Conservation (phyloP, 2,329 filamentous ascomycete species). For the Elsinoe batatas region DNA sequence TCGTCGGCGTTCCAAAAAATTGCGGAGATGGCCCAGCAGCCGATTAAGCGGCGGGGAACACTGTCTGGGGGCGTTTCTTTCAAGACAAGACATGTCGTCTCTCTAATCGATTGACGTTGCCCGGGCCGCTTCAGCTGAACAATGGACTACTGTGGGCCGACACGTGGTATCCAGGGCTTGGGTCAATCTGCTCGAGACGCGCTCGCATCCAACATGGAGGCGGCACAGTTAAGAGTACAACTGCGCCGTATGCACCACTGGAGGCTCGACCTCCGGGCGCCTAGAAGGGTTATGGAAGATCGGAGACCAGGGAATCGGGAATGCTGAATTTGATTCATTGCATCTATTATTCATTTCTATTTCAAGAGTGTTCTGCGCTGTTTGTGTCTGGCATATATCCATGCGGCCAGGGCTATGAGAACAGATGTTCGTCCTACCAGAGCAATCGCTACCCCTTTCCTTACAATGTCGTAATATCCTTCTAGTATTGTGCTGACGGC, state of each 20-base stretch:
- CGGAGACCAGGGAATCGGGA: background rate
- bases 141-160: background rate
- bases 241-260: slow-evolving; percentile 1
- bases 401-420: slow-evolving; percentile 14
- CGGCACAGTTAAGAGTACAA: background rate
- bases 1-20: slow-evolving; percentile 7
- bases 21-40: slow-evolving; percentile 3
- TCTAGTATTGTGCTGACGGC: slow-evolving; percentile 42
- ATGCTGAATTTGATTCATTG: background rate
- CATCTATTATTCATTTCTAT: background rate
- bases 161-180: background rate
- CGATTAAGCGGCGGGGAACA: slow-evolving; percentile 3
- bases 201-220: background rate
- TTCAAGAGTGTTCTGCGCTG: background rate
- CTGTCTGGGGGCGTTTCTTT: too few species aligned
- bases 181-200: slow-evolving; percentile 9
- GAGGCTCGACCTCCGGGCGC: background rate
- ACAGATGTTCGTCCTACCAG: slow-evolving; percentile 28
- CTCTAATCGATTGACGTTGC: background rate
- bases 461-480: slow-evolving; percentile 44
- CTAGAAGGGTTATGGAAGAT: background rate
- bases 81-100: background rate
- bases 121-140: background rate
- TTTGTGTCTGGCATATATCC: slow-evolving; percentile 6
- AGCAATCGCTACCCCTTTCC: slow-evolving; percentile 36